Evolutionary conservation across 495 filamentous ascomycete species (phyloP).

Genomic region (Aspergillus olivimuriae): DNA sequence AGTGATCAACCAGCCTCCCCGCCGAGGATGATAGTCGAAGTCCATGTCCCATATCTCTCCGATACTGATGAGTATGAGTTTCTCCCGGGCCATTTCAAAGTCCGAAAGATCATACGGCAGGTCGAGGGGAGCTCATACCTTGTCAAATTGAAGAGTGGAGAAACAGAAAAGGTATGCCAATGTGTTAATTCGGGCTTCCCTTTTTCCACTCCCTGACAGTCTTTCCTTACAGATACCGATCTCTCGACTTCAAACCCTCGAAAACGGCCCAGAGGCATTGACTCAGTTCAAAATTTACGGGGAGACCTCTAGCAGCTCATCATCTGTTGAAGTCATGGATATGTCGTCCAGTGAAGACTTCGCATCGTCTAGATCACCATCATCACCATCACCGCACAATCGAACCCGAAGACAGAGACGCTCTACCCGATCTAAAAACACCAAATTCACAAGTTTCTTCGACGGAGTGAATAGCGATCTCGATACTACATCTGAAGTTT

Average conservation of each 20-base stretch:
- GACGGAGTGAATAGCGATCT: conserved; percentile 9
- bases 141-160: conserved; percentile 42
- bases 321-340: too few relatives aligned
- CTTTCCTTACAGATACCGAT: conserved; percentile 18
- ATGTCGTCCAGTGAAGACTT: too few relatives aligned
- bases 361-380: too few relatives aligned
- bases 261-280: conserved; percentile 28
- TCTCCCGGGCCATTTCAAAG: conserved; percentile 39
- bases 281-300: conserved; percentile 17
- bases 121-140: conserved; percentile 33
- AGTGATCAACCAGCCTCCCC: too few relatives aligned
- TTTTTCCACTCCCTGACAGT: conserved; percentile 1
- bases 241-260: conserved; percentile 22
- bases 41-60: conserved; percentile 34
- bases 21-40: conserved; percentile 19
- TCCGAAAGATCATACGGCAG: conserved; percentile 21
- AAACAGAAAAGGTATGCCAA: conserved; percentile 34
- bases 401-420: conserved; percentile 1
- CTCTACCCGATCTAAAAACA: conserved; percentile 4
- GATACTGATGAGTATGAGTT: conserved; percentile 42
- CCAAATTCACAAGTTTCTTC: conserved; percentile 17
- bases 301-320: conserved; percentile 1
- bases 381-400: too few relatives aligned
- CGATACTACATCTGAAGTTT: conserved; percentile 2
- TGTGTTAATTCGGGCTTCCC: background rate